Conservation (phyloP, 1,284 basidiomycete species). For the Somion occarium region DNA sequence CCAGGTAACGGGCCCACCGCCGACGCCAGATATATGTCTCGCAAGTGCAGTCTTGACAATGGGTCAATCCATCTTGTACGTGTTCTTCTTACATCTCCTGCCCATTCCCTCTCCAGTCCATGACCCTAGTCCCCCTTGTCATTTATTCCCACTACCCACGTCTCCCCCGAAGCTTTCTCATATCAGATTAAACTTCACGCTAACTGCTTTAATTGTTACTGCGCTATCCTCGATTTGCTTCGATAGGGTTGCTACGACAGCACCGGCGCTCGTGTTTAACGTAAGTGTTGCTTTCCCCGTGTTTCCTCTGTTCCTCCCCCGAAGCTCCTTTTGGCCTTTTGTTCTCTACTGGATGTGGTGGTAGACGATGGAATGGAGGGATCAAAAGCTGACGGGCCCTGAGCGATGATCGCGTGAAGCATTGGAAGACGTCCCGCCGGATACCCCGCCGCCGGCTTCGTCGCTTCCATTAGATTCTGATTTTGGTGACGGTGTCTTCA, state of each 20-base stretch:
- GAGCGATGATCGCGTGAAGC: no score
- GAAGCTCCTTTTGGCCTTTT: not conserved
- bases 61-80: slow-evolving; percentile 13
- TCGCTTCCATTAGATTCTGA: no score
- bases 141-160: not conserved
- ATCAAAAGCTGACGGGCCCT: no score
- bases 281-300: slow-evolving; percentile 8
- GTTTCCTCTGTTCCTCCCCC: not conserved
- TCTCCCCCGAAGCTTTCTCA: not conserved
- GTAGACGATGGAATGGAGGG: no score
- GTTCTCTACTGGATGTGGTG: no score
- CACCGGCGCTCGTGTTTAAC: slow-evolving; percentile 15
- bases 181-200: not conserved
- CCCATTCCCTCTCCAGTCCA: not conserved
- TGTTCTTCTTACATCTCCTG: not conserved
- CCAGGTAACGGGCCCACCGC: slow-evolving; percentile 13
- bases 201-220: not conserved
- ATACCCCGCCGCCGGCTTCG: no score
- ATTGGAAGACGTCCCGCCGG: no score
- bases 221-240: not conserved
- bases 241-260: slow-evolving; percentile 14
- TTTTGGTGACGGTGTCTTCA: no score
- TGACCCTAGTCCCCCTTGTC: not conserved
- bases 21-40: slow-evolving; percentile 8
- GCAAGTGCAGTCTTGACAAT: slow-evolving; percentile 14